Percentiles rank a stretch among this genome's conserved stretches.
phyloP scores from a whole-genome alignment of 2,329 filamentous ascomycete genomes.

The Emmonsiellopsis sp. region DNA sequence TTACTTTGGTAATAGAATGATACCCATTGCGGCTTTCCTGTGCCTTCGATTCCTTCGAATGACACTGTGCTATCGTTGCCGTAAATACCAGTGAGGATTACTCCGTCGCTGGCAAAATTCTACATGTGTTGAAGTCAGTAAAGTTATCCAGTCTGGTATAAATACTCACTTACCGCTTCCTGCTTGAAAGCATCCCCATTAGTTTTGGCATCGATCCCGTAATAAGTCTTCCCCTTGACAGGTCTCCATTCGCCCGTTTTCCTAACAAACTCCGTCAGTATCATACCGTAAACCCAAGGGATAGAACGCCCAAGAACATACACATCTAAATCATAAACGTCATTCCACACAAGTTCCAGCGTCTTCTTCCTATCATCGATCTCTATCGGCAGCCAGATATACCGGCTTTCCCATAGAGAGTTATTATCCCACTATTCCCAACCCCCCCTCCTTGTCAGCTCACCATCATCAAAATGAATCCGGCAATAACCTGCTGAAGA shows the following conservation, averaged over 20 bases:
- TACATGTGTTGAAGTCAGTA: conserved; percentile 4
- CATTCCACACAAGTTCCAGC: conserved; percentile 43
- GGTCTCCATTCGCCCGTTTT: conserved; percentile 40
- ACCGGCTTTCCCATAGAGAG: conserved; percentile 47
- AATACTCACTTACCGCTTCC: conserved; percentile 32
- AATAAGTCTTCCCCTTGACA: conserved; percentile 41
- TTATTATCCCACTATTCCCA: conserved; percentile 40
- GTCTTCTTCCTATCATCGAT: conserved; percentile 45
- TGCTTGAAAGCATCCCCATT: conserved; percentile 44
- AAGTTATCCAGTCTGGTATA: too few relatives aligned
- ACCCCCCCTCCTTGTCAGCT: neutral
- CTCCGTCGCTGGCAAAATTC: conserved; percentile 39
- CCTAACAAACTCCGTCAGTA: conserved; percentile 3
- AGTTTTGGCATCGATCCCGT: conserved; percentile 35
- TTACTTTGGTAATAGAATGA: conserved; percentile 48
- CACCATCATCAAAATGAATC: neutral
- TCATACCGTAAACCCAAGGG: neutral
- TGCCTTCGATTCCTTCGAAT: conserved; percentile 40
- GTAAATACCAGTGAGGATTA: conserved; percentile 44
- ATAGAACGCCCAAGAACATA: conserved; percentile 6
- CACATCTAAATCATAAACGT: conserved; percentile 48
- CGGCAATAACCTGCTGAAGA: neutral
- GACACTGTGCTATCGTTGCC: conserved; percentile 47
- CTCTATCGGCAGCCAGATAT: conserved; percentile 47
- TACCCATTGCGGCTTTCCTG: conserved; percentile 46